These are phyloP conservation scores for Hypomyces rosellus DNA, from an alignment of 2,329 filamentous ascomycete genomes.

Conservation along the genomic window DNA sequence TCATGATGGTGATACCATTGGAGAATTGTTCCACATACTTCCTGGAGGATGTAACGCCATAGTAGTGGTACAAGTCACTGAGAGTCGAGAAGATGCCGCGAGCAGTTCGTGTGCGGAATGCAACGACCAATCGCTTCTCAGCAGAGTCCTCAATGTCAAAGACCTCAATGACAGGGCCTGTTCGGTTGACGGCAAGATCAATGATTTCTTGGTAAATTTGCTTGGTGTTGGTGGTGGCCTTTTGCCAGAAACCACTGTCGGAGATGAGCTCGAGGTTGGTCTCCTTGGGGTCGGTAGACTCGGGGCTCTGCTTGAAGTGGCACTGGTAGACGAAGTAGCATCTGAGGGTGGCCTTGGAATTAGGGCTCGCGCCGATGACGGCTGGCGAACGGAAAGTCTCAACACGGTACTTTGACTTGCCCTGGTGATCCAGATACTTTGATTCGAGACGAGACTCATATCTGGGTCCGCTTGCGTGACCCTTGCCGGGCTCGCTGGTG, in stretches of 20 bases:
- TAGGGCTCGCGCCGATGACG: constrained; percentile 59
- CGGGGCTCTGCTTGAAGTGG: constrained; percentile 69
- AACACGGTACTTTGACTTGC: constrained; percentile 74
- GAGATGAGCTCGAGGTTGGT: constrained; percentile 87
- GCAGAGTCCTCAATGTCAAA: constrained; percentile 88
- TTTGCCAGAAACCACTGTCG: constrained; percentile 89
- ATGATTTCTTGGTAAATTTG: constrained; percentile 94
- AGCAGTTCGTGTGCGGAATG: constrained; percentile 89
- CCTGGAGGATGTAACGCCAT: constrained; percentile 88
- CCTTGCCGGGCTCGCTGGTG: constrained; percentile 83
- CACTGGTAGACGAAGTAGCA: constrained; percentile 99
- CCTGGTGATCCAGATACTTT: constrained; percentile 86
- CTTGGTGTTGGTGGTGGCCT: constrained; percentile 93
- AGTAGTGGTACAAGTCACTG: constrained; percentile 97
- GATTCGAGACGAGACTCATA: constrained; percentile 92
- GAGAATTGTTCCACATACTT: constrained; percentile 99
- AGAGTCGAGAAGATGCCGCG: constrained; percentile 91
- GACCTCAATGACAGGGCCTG: constrained; percentile 93
- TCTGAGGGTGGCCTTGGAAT: constrained; percentile 74
- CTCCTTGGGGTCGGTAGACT: constrained; percentile 68
- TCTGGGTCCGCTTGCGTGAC: constrained; percentile 68
- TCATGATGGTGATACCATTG: constrained; percentile 96
- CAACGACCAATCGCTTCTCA: constrained; percentile 91
- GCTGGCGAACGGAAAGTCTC: constrained; percentile 95
- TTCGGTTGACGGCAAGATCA: constrained; percentile 72